Conservation (phyloP, 2,329 filamentous ascomycete genomes). For the Neonectria ditissima region DNA sequence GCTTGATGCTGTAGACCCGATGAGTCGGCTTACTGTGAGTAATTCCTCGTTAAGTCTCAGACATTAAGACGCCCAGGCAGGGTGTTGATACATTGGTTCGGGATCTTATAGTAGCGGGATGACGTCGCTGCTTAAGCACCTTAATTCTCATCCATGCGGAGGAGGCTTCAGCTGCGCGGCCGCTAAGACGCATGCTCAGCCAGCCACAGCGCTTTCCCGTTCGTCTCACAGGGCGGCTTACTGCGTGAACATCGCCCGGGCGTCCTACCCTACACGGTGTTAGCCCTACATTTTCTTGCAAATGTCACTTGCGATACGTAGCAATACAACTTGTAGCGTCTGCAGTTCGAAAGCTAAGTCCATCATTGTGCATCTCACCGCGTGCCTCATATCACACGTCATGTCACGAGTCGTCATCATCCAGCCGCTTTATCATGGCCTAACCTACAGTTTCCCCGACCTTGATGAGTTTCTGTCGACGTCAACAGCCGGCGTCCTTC, state of each 20-base stretch:
- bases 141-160: neutral
- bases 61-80: neutral
- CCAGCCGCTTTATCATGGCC: neutral
- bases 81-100: neutral
- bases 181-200: conserved; percentile 44
- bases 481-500: conserved; percentile 44
- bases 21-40: neutral
- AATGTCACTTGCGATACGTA: neutral
- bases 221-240: neutral
- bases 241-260: neutral
- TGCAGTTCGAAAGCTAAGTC: neutral
- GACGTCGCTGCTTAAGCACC: conserved; percentile 4
- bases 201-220: neutral
- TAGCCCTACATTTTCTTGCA: neutral
- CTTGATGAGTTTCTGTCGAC: conserved; percentile 39
- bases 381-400: neutral
- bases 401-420: neutral
- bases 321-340: neutral
- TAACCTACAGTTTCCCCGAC: conserved; percentile 51
- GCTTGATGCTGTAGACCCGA: neutral
- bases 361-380: neutral
- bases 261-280: neutral
- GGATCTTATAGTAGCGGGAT: neutral
- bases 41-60: neutral
- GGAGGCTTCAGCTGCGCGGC: conserved; percentile 52